A percentile compares a stretch with the other conserved stretches of the same genome.
Conservation (phyloP, 2,329 filamentous ascomycete genomes). For the Scytalidium sp. region DNA sequence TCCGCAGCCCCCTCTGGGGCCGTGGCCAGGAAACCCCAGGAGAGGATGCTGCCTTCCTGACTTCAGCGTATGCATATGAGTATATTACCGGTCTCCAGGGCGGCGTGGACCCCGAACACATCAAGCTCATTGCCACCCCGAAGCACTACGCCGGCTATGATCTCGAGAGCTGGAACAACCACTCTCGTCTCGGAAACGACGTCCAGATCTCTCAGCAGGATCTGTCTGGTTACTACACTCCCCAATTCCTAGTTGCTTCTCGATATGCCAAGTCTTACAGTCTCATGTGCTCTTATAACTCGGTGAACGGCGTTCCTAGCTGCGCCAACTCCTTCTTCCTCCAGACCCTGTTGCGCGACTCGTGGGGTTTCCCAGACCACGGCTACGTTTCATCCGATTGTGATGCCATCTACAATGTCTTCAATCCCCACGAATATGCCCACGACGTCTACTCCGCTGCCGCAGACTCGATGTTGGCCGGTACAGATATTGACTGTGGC, state of each 20-base stretch:
- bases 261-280: constrained; percentile 51
- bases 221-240: constrained; percentile 65
- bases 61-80: constrained; percentile 47
- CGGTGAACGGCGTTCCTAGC: constrained; percentile 62
- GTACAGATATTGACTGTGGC: constrained; percentile 23
- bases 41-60: constrained; percentile 47
- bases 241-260: constrained; percentile 61
- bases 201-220: constrained; percentile 58
- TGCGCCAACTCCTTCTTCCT: constrained; percentile 63
- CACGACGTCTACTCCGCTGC: too few relatives aligned
- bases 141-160: constrained; percentile 59
- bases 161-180: constrained; percentile 40
- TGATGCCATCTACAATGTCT: constrained; percentile 57
- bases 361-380: constrained; percentile 61
- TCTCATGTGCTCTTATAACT: constrained; percentile 65
- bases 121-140: constrained; percentile 50
- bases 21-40: constrained; percentile 58
- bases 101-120: constrained; percentile 32
- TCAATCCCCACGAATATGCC: too few relatives aligned
- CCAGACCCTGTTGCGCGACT: constrained; percentile 59
- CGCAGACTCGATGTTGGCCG: constrained; percentile 31
- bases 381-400: constrained; percentile 65
- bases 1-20: constrained; percentile 61
- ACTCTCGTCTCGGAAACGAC: constrained; percentile 51
- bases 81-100: constrained; percentile 53